A percentile compares a stretch with the other conserved stretches of the same genome.
Evolutionary conservation across 192 early-diverging fungal species (phyloP).

Genomic region (Chytriomyces hyalinus): DNA sequence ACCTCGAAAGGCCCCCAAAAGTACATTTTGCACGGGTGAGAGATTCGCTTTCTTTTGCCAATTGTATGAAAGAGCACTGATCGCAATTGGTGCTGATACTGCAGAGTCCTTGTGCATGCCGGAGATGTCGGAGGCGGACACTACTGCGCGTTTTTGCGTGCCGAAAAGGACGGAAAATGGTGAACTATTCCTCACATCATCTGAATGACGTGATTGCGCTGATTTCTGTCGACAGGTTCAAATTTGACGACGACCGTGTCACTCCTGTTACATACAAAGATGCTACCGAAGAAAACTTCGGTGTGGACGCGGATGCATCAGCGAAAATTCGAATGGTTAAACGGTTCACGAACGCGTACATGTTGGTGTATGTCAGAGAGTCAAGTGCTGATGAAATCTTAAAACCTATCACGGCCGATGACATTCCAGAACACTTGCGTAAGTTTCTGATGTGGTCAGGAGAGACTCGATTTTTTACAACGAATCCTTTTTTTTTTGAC

Average conservation of each 20-base stretch:
- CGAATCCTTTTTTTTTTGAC: constrained; percentile 27
- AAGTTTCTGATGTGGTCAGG: constrained; percentile 21
- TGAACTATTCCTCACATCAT: constrained; percentile 15
- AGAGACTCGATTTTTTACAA: background rate
- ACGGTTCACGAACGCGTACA: constrained; percentile 96
- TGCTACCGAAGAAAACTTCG: constrained; percentile 93
- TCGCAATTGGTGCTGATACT: constrained; percentile 5
- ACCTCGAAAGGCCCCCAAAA: constrained; percentile 56
- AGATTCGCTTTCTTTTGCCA: background rate
- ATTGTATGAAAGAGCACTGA: background rate
- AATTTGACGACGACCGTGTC: constrained; percentile 95
- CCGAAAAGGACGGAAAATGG: constrained; percentile 85
- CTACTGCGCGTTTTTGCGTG: constrained; percentile 89
- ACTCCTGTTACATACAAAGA: constrained; percentile 78
- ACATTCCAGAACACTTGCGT: constrained; percentile 84
- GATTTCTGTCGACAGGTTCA: constrained; percentile 40
- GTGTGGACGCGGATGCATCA: constrained; percentile 65
- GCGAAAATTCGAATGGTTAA: constrained; percentile 48
- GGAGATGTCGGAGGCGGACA: constrained; percentile 92
- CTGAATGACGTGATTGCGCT: no score
- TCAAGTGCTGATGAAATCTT: constrained; percentile 73
- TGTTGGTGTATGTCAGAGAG: constrained; percentile 96
- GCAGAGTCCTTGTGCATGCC: constrained; percentile 90
- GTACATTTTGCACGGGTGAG: constrained; percentile 87
- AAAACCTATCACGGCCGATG: constrained; percentile 62